Base-by-base conservation (phyloP, 2,329 filamentous ascomycete species). In the Volutella citrinella region DNA sequence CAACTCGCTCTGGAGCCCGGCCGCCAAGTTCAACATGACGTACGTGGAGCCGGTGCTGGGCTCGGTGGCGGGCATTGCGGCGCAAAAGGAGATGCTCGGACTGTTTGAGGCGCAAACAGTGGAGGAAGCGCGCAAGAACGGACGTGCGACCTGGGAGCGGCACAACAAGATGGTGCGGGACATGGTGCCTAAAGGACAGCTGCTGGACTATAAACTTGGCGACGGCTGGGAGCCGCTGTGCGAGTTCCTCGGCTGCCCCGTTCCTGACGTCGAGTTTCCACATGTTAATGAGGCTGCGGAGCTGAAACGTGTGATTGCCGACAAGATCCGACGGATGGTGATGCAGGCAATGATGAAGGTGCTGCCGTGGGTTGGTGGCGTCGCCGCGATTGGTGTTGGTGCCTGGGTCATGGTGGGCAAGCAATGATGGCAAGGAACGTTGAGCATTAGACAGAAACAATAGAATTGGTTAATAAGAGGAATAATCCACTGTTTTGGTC, bases 201-300 rank as follows among this genome's bases (percentile, higher is more conserved):
- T 64, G 10, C 36, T 64, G n/a, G 50, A 61, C 14, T 60, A 45
- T 13, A 40, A 47, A 14, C 29, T 59, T 4, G 32, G 36, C 3
- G 46, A 54, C 10, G 62, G 57, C 2, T 64, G 61, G 59, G 48
- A 40, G 16, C 55, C 62, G 2, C 27, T 65, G 6, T 64, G 60
- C 14, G 24, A 35, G 4, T 63, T 65, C 15, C 23, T 65, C 11
- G 57, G 52, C 0, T 61, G 58, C 36, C 18, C 54, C 1, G 32
- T 57, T 7, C 61, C 59, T 0, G 32, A 43, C 3, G 42, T 40
- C 3, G 40, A 41, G n/a, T 60, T 60, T 20, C 59, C 59, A 1
- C 46, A 46, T 17, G 32, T 48, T 1, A 61, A 61, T 13, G 52
- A 57, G 27, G n/a, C n/a, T n/a, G n/a, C n/a, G n/a, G n/a, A n/a